These are phyloP conservation scores for Sporothrix protearum DNA, from an alignment of 2,329 filamentous ascomycete species.

Conservation along the genomic window DNA sequence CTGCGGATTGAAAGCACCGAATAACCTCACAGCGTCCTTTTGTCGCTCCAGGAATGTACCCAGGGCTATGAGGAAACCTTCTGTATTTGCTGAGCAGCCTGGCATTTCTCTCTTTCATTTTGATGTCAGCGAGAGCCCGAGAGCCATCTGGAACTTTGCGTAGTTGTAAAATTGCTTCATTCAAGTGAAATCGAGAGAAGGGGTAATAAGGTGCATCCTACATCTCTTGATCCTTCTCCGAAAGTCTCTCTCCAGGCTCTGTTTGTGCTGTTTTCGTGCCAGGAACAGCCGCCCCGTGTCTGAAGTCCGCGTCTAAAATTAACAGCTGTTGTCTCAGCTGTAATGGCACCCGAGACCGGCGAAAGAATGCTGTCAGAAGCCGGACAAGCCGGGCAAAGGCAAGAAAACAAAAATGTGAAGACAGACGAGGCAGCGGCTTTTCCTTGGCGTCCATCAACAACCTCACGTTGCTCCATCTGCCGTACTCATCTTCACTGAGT, in stretches of 20 bases:
- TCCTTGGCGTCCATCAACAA: background rate
- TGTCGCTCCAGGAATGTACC: background rate
- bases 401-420: background rate
- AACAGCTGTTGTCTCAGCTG: conserved; percentile 5
- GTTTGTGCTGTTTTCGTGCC: background rate
- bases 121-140: background rate
- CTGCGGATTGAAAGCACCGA: too few species aligned
- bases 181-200: too few species aligned
- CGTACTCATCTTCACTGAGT: background rate
- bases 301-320: background rate
- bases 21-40: background rate
- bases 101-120: too few species aligned
- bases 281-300: background rate
- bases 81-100: background rate
- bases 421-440: background rate
- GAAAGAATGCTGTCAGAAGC: background rate
- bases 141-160: too few species aligned
- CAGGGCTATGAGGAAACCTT: background rate
- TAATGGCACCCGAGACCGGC: background rate
- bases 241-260: too few species aligned
- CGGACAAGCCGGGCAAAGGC: background rate
- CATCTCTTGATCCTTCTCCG: too few species aligned
- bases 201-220: too few species aligned
- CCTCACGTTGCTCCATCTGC: background rate
- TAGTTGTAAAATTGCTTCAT: too few species aligned